Conservation (phyloP, 805 yeast genomes). For the Jamesozyma hellenica region DNA sequence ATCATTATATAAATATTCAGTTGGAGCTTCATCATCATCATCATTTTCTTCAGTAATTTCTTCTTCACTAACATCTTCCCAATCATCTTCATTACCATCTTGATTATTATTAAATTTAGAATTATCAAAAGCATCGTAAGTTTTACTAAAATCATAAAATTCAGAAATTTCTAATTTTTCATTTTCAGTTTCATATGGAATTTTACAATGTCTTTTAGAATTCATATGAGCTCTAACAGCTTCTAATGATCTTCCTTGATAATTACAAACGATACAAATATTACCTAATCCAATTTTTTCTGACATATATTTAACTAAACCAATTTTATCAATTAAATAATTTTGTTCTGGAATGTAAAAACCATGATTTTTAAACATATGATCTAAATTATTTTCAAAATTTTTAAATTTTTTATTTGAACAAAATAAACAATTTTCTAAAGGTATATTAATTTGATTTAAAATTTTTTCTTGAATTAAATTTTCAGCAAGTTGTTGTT, state of each 20-base stretch:
- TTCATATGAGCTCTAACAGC: slow-evolving; percentile 89
- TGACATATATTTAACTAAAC: slow-evolving; percentile 67
- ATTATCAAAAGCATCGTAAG: slow-evolving; percentile 36
- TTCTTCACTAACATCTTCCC: slow-evolving; percentile 10
- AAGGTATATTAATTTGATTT: slow-evolving; percentile 38
- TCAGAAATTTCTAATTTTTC: slow-evolving; percentile 83
- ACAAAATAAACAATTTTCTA: slow-evolving; percentile 47
- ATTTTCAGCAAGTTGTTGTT: slow-evolving; percentile 32
- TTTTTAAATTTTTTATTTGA: slow-evolving; percentile 38
- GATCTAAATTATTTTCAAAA: slow-evolving; percentile 40
- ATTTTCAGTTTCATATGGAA: slow-evolving; percentile 79
- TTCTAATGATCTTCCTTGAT: slow-evolving; percentile 75
- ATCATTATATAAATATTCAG: slow-evolving; percentile 40
- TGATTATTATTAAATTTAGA: slow-evolving; percentile 17
- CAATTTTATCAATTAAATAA: slow-evolving; percentile 59
- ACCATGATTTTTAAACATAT: slow-evolving; percentile 75
- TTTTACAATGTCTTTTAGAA: slow-evolving; percentile 74
- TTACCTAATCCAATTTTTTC: slow-evolving; percentile 92
- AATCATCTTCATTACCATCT: slow-evolving; percentile 24
- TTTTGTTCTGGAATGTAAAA: slow-evolving; percentile 78
- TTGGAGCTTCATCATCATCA: slow-evolving; percentile 28
- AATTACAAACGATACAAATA: slow-evolving; percentile 73
- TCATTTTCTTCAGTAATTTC: slow-evolving; percentile 20
- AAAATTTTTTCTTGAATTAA: slow-evolving; percentile 32
- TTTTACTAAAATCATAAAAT: slow-evolving; percentile 77